These are phyloP conservation scores for Xylaria sp. DNA, from an alignment of 2,329 filamentous ascomycete species.

Conservation along the genomic window DNA sequence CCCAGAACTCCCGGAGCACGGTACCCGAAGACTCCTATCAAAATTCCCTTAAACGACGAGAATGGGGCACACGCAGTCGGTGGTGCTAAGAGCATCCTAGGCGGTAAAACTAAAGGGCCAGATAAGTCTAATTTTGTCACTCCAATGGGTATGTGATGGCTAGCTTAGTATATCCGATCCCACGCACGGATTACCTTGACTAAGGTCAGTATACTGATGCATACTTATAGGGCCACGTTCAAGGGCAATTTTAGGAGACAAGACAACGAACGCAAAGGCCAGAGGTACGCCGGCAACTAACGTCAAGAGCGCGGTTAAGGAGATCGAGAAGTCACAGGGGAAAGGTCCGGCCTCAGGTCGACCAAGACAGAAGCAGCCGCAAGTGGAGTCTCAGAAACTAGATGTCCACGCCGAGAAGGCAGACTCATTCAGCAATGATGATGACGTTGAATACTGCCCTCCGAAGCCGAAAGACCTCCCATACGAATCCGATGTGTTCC, in stretches of 20 bases:
- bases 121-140: conserved; percentile 73
- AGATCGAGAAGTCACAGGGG: conserved; percentile 64
- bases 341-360: conserved; percentile 62
- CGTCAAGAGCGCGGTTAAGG: conserved; percentile 60
- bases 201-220: conserved; percentile 3
- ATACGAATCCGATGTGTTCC: conserved; percentile 72
- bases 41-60: conserved; percentile 79
- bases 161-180: not conserved
- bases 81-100: conserved; percentile 61
- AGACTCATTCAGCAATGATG: conserved; percentile 56
- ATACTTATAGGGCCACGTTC: conserved; percentile 58
- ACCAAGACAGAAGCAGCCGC: conserved; percentile 58
- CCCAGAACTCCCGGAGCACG: conserved; percentile 80
- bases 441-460: conserved; percentile 89
- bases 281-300: conserved; percentile 67
- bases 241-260: conserved; percentile 85
- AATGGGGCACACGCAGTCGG: conserved; percentile 66
- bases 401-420: conserved; percentile 60
- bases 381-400: conserved; percentile 61
- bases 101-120: conserved; percentile 48
- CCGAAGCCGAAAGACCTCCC: conserved; percentile 68
- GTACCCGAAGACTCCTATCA: conserved; percentile 81
- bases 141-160: conserved; percentile 68
- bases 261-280: conserved; percentile 93
- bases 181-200: not conserved